phyloP scores from a whole-genome alignment of 1,284 basidiomycete species.

The Ceratobasidium sp. region DNA sequence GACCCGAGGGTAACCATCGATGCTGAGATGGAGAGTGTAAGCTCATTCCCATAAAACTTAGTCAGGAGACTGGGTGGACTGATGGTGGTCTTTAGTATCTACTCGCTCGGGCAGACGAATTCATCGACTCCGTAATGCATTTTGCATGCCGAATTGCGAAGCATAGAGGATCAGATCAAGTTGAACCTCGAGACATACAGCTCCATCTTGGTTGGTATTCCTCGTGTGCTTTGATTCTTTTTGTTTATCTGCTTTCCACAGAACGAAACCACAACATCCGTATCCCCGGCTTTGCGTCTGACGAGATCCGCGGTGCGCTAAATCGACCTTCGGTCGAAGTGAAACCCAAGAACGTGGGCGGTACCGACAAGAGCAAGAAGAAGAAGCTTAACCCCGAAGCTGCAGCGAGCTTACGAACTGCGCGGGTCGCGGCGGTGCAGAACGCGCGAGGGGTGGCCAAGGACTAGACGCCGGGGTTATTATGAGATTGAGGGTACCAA shows the following conservation, averaged over 20 bases:
- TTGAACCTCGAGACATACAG: slow-evolving; percentile 96
- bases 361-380: slow-evolving; percentile 46
- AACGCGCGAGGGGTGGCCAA: slow-evolving; percentile 34
- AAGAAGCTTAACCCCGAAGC: slow-evolving; percentile 44
- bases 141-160: slow-evolving; percentile 93
- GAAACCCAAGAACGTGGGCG: slow-evolving; percentile 39
- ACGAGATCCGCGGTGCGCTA: slow-evolving; percentile 53
- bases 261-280: slow-evolving; percentile 57
- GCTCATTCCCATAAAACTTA: slow-evolving; percentile 52
- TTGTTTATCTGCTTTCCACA: slow-evolving; percentile 16
- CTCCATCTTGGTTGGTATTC: slow-evolving; percentile 83
- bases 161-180: slow-evolving; percentile 87
- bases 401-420: slow-evolving; percentile 34
- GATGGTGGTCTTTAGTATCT: slow-evolving; percentile 70
- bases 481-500: not conserved
- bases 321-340: slow-evolving; percentile 46
- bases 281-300: slow-evolving; percentile 56
- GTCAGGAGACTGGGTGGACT: not conserved
- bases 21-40: slow-evolving; percentile 90
- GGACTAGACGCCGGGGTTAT: not conserved
- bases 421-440: slow-evolving; percentile 42
- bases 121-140: slow-evolving; percentile 94
- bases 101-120: slow-evolving; percentile 93
- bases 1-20: slow-evolving; percentile 92
- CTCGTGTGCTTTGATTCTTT: not conserved